A percentile compares a stretch with the other conserved stretches of the same genome.
Conservation (phyloP, 2,329 filamentous ascomycete genomes). For the Ophioceras dolichostomum region DNA sequence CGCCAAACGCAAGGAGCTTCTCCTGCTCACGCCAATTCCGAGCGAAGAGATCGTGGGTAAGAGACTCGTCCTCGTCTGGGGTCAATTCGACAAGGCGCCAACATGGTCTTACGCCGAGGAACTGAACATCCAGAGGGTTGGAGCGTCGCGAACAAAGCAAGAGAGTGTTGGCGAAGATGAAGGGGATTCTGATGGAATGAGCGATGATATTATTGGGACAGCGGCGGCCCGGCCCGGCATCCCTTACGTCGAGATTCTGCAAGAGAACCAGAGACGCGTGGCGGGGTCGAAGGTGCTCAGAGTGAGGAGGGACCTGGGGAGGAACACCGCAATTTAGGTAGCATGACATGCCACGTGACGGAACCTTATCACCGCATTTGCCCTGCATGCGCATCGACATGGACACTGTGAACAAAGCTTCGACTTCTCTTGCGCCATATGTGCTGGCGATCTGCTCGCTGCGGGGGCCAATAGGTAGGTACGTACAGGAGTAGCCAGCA, state of each 20-base stretch:
- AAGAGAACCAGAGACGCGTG: conserved; percentile 40
- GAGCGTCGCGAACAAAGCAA: conserved; percentile 9
- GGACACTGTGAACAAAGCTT: too few species aligned
- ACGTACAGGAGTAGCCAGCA: too few species aligned
- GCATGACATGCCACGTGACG: too few species aligned
- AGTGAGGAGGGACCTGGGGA: conserved; percentile 49
- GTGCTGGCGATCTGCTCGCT: too few species aligned
- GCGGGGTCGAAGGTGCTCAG: conserved; percentile 50
- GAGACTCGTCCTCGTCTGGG: conserved; percentile 51
- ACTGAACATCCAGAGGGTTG: conserved; percentile 27
- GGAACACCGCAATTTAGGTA: too few species aligned
- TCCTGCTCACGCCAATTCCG: conserved; percentile 52
- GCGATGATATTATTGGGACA: conserved; percentile 13
- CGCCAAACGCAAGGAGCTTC: conserved; percentile 34
- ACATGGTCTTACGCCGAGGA: conserved; percentile 61
- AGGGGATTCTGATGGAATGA: conserved; percentile 3
- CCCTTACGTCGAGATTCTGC: conserved; percentile 49
- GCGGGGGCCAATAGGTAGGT: too few species aligned
- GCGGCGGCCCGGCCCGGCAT: conserved; percentile 17
- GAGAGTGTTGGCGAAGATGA: conserved; percentile 10
- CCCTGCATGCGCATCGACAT: too few species aligned
- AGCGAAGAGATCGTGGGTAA: conserved; percentile 27
- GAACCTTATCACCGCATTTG: too few species aligned
- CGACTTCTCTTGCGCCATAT: too few species aligned
- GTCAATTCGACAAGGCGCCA: conserved; percentile 52